A percentile compares a stretch with the other conserved stretches of the same genome.
phyloP scores from a whole-genome alignment of 2,329 filamentous ascomycete genomes.

The Ceratocystis papillata region DNA sequence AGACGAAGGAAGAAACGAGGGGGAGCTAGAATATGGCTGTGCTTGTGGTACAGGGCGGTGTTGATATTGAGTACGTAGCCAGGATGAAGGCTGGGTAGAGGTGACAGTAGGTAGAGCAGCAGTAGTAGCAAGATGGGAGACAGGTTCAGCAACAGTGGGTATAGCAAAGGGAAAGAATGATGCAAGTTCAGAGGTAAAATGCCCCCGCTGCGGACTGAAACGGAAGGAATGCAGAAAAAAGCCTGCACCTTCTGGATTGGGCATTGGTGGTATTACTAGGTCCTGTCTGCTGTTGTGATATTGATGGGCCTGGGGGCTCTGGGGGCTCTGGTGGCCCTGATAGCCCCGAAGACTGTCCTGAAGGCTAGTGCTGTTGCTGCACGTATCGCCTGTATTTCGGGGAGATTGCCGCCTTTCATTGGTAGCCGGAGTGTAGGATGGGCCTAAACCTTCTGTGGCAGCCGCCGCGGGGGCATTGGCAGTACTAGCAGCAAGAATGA shows the following conservation, averaged over 20 bases:
- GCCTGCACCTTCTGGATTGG: slow-evolving; percentile 12
- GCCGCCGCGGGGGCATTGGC: not conserved
- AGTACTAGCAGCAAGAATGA: not conserved
- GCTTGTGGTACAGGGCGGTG: not conserved
- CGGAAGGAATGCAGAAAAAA: slow-evolving; percentile 21
- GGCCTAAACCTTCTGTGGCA: not conserved
- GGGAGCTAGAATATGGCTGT: slow-evolving; percentile 5
- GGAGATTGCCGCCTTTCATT: not conserved
- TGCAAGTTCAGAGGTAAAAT: not conserved
- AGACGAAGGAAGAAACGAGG: not conserved
- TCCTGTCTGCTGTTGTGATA: not conserved
- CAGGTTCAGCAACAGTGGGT: not conserved
- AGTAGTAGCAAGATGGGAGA: not conserved
- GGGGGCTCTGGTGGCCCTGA: not conserved
- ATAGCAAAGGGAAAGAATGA: not conserved
- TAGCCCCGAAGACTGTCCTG: not conserved
- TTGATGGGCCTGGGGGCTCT: not conserved
- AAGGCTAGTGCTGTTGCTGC: not conserved
- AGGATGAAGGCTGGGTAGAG: not conserved
- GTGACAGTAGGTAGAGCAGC: slow-evolving; percentile 6
- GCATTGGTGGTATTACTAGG: not conserved
- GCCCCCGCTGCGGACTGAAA: slow-evolving; percentile 16
- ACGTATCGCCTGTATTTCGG: not conserved
- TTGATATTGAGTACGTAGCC: not conserved
- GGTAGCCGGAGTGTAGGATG: not conserved